Base-by-base conservation (phyloP, 148 eudicot species). In the Cornus suecica region DNA sequence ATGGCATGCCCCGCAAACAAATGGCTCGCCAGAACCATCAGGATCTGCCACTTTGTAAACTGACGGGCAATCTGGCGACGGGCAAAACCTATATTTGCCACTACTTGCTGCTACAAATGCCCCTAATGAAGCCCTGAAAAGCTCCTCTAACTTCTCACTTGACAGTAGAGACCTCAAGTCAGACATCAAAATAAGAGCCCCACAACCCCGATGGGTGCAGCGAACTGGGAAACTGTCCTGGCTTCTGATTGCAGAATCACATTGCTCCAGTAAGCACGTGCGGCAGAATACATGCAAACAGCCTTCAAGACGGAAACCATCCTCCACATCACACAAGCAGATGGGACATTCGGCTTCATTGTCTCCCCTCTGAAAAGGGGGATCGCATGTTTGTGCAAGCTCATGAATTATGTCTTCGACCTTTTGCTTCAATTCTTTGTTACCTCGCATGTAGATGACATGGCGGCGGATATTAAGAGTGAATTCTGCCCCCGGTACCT, bases 51-150 rank as follows among this genome's bases (percentile, higher is more conserved):
- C 94, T 71, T 65, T 73, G 60, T 96, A 96, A 30, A 96, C 88
- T 0, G 93, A 88, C 18, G 97, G 97, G 73, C 99, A 96, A 77
- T 96, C 99, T 0, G 99, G 98, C 6, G 99, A 96, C 15, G 99
- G 99, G 79, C 99, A 96, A 78, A 87, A 96, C 76, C 90, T 48
- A 82, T 83, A 93, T 15, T 31, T 32, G 3, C 98, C 93, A 18
- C 85, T 77, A 37, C 92, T 96, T 9, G 82, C 83, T 7, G 90
- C 80, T 76, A 93, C 97, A 51, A 84, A 93, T n/a, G 91, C 84
- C 72, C 83, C 87, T 77, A 96, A 5, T 11, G 99, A 91, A 10
- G 99, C 89, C 79, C 84, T 68, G 72, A 93, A 93, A 32, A 93
- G 98, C 70, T 96, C 99, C 24, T 96, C 93, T 34, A 91, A 68